phyloP scores from a whole-genome alignment of 306 rosid genomes.

The Inga oerstediana region DNA sequence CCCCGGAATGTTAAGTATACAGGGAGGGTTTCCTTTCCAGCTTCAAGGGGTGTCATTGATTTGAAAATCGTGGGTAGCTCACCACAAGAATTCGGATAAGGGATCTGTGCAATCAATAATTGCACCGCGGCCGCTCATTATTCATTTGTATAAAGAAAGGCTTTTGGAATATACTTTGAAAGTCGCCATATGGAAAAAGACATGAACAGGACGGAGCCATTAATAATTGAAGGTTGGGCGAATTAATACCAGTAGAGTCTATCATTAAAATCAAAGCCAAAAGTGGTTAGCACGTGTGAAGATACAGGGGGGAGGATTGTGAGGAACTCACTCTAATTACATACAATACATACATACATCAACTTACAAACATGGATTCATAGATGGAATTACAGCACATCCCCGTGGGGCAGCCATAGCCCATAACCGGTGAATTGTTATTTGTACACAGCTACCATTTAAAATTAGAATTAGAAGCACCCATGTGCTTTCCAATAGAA shows the following conservation, averaged over 20 bases:
- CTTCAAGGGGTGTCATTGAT: too few relatives aligned
- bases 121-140: too few relatives aligned
- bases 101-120: too few relatives aligned
- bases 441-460: slow-evolving; percentile 8
- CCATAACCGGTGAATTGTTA: slow-evolving; percentile 43
- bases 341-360: slow-evolving; percentile 58
- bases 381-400: slow-evolving; percentile 54
- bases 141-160: too few relatives aligned
- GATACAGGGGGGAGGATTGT: slow-evolving; percentile 36
- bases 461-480: slow-evolving; percentile 51
- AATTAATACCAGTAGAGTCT: not conserved
- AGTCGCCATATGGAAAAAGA: too few relatives aligned
- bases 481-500: slow-evolving; percentile 48
- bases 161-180: too few relatives aligned
- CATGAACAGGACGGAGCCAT: too few relatives aligned
- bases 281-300: slow-evolving; percentile 1
- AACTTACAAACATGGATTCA: slow-evolving; percentile 67
- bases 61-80: too few relatives aligned
- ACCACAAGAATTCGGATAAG: too few relatives aligned
- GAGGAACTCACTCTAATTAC: slow-evolving; percentile 53
- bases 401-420: slow-evolving; percentile 47
- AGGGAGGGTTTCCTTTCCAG: too few relatives aligned
- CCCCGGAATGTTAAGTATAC: too few relatives aligned
- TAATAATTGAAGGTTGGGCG: too few relatives aligned
- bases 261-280: not conserved